Conservation (phyloP, 805 yeast species). For the Blastobotrys muscicola region DNA sequence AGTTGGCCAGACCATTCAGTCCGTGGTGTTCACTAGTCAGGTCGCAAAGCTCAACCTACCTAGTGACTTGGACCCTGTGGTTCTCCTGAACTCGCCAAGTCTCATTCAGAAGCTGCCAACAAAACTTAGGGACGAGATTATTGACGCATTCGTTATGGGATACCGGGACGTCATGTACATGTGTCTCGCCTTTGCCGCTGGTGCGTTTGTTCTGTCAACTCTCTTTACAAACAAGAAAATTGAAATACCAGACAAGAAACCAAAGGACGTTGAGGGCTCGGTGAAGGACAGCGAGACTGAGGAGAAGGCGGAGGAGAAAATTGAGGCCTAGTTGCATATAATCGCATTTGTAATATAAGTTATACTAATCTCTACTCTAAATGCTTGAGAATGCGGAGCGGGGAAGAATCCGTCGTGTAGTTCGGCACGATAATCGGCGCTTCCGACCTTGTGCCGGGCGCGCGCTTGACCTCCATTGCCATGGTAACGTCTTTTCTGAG, state of each 20-base stretch:
- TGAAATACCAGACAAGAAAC: background rate
- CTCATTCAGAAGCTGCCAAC: conserved; percentile 4
- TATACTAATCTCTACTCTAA: too few relatives aligned
- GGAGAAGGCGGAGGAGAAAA: too few relatives aligned
- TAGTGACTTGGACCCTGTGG: background rate
- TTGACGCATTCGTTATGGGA: conserved; percentile 6
- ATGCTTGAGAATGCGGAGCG: too few relatives aligned
- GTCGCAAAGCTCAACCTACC: conserved; percentile 1
- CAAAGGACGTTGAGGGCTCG: background rate
- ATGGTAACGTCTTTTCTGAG: too few relatives aligned
- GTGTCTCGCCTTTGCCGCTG: conserved; percentile 1
- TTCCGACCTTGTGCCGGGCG: too few relatives aligned
- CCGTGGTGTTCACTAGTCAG: conserved; percentile 21
- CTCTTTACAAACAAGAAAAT: conserved; percentile 6
- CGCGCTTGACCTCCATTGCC: too few relatives aligned
- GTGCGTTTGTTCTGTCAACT: conserved; percentile 1
- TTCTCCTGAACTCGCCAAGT: conserved; percentile 8
- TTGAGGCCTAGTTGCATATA: too few relatives aligned
- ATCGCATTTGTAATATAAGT: too few relatives aligned
- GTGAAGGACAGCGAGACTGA: background rate
- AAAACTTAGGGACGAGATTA: background rate
- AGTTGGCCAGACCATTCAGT: conserved; percentile 34
- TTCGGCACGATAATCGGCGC: too few relatives aligned
- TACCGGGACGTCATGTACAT: conserved; percentile 8
- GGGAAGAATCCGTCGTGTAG: too few relatives aligned